These are phyloP conservation scores for Echeveria elegans DNA, from an alignment of 164 flowering plant species.

Conservation along the genomic window DNA sequence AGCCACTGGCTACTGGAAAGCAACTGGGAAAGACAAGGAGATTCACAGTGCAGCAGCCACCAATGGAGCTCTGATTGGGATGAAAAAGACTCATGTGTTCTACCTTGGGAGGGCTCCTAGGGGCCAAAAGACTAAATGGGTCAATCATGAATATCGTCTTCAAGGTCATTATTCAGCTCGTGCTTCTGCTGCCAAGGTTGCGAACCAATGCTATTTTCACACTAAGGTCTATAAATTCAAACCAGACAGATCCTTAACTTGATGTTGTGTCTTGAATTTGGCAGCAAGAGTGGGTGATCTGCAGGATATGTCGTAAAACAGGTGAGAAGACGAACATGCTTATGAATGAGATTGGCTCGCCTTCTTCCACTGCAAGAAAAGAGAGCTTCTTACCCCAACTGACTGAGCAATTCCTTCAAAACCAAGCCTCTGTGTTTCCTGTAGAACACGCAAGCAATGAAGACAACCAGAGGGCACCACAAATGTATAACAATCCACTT, in stretches of 20 bases:
- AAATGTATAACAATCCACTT: not conserved
- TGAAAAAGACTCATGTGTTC: slow-evolving; percentile 10
- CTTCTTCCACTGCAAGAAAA: not conserved
- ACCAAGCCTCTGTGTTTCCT: not conserved
- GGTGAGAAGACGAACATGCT: not conserved
- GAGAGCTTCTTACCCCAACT: not conserved
- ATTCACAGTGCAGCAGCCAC: not conserved
- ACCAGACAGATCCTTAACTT: not conserved
- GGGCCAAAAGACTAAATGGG: slow-evolving; percentile 6
- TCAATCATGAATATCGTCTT: slow-evolving; percentile 7
- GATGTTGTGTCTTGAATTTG: not conserved
- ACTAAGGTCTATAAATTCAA: no score
- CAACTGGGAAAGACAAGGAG: slow-evolving; percentile 10
- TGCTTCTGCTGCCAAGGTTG: not conserved
- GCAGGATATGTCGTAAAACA: slow-evolving; percentile 1
- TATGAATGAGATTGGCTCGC: not conserved
- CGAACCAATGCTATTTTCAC: not conserved
- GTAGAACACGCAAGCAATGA: not conserved
- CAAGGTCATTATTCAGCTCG: not conserved
- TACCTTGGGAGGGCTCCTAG: slow-evolving; percentile 8
- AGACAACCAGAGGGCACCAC: not conserved
- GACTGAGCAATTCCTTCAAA: not conserved
- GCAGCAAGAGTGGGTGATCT: slow-evolving; percentile 9
- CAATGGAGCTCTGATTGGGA: not conserved
- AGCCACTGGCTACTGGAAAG: slow-evolving; percentile 10